A percentile compares a stretch with the other conserved stretches of the same genome.
Conservation (phyloP, 2,329 filamentous ascomycete species). For the Paramyrothecium sp. region DNA sequence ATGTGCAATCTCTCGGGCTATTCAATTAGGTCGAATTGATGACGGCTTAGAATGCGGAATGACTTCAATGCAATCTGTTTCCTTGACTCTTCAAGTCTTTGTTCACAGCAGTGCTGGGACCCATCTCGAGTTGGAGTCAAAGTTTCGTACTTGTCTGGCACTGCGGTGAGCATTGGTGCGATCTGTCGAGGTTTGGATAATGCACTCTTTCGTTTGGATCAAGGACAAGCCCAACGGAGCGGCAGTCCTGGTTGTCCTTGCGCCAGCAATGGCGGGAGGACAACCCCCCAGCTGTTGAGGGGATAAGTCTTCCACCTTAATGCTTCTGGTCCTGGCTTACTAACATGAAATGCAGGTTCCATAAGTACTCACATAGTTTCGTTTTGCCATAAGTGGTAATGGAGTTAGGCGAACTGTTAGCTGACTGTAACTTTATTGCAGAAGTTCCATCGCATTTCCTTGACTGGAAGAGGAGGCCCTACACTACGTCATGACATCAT, state of each 20-base stretch:
- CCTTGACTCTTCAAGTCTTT: not conserved
- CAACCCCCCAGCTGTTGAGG: conserved; percentile 40
- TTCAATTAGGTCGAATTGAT: not conserved
- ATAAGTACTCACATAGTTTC: too few species aligned
- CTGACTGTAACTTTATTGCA: too few species aligned
- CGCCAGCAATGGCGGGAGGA: conserved; percentile 50
- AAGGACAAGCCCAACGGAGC: conserved; percentile 29
- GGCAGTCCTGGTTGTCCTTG: conserved; percentile 48
- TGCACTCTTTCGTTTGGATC: conserved; percentile 9
- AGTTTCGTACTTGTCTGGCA: conserved; percentile 83
- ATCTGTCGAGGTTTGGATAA: conserved; percentile 17
- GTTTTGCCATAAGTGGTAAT: too few species aligned
- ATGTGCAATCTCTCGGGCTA: not conserved
- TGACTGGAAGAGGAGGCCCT: too few species aligned
- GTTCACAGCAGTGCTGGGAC: conserved; percentile 55
- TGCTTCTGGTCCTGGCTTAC: not conserved
- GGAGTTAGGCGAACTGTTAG: too few species aligned
- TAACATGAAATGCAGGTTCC: not conserved
- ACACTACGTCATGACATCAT: too few species aligned
- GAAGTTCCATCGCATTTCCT: too few species aligned
- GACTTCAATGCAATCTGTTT: not conserved
- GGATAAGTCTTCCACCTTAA: conserved; percentile 45
- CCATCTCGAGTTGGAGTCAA: conserved; percentile 93
- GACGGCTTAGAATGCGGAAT: not conserved
- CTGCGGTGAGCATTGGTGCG: conserved; percentile 15